Conservation (phyloP, 257 asterid species). For the Rauvolfia tetraphylla region DNA sequence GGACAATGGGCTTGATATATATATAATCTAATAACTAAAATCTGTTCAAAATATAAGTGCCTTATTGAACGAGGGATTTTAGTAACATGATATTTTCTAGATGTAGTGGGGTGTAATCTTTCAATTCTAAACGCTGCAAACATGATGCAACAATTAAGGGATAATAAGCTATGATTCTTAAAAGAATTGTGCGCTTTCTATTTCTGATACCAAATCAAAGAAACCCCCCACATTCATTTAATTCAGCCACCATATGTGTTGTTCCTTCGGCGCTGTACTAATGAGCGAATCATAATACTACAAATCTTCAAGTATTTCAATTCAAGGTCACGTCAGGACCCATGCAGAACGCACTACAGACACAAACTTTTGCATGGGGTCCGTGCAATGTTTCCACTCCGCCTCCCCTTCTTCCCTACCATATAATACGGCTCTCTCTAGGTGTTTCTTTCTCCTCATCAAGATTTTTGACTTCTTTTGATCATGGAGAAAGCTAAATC, state of each 20-base stretch:
- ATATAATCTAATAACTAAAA: too few relatives aligned
- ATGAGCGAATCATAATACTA: constrained; percentile 9
- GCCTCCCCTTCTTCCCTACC: background rate
- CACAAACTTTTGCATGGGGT: constrained; percentile 37
- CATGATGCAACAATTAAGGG: background rate
- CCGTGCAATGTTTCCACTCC: constrained; percentile 29
- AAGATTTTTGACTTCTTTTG: constrained; percentile 4
- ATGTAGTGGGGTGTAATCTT: too few relatives aligned
- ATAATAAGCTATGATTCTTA: background rate
- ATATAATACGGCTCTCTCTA: constrained; percentile 1
- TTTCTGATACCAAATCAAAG: background rate
- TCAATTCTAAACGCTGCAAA: too few relatives aligned
- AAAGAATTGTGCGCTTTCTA: background rate
- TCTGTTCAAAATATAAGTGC: too few relatives aligned
- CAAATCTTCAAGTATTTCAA: background rate
- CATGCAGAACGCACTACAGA: constrained; percentile 57
- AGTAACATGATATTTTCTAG: too few relatives aligned
- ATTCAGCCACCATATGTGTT: constrained; percentile 10
- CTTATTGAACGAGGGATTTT: too few relatives aligned
- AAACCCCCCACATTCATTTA: constrained; percentile 8
- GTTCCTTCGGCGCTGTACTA: constrained; percentile 1
- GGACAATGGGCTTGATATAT: too few relatives aligned
- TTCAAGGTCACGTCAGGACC: constrained; percentile 54
- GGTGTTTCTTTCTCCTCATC: constrained; percentile 23
- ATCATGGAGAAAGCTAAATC: constrained; percentile 72